phyloP scores from a whole-genome alignment of 306 rosid species.

The Trichosanthes cucumerina region DNA sequence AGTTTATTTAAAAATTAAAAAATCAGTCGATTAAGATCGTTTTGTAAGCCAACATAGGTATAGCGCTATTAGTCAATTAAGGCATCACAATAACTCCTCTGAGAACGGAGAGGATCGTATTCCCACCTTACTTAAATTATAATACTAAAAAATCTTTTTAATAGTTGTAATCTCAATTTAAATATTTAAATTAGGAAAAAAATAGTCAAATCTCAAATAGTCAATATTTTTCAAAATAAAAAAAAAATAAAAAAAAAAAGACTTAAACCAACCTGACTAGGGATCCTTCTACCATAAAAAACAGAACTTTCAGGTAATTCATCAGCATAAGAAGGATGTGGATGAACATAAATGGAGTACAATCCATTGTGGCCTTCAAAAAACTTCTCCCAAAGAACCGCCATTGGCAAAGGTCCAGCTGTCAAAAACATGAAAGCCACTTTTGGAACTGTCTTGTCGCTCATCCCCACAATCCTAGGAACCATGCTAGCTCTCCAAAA shows the following conservation, averaged over 20 bases:
- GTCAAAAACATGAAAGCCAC: slow-evolving; percentile 64
- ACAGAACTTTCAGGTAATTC: slow-evolving; percentile 32
- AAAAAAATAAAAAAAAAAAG: background rate
- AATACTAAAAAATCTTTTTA: too few relatives aligned
- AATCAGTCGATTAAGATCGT: too few relatives aligned
- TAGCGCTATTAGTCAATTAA: too few relatives aligned
- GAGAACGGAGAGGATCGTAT: too few relatives aligned
- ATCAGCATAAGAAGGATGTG: slow-evolving; percentile 41
- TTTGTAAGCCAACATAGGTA: too few relatives aligned
- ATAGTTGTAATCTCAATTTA: too few relatives aligned
- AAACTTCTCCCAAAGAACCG: slow-evolving; percentile 44
- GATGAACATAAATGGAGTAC: slow-evolving; percentile 46
- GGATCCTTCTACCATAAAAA: slow-evolving; percentile 47
- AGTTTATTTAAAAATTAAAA: too few relatives aligned
- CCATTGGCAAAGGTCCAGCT: slow-evolving; percentile 34
- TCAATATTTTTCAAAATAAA: background rate
- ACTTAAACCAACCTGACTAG: slow-evolving; percentile 34
- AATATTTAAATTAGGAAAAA: too few relatives aligned
- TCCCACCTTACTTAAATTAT: too few relatives aligned
- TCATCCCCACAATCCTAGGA: slow-evolving; percentile 1
- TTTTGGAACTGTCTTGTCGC: slow-evolving; percentile 19
- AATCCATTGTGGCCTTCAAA: slow-evolving; percentile 33
- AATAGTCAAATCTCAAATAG: background rate
- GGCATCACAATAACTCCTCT: too few relatives aligned
- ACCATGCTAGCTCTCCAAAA: slow-evolving; percentile 31